Evolutionary conservation across 371 early-diverging fungal species (phyloP), one percentile per base, ranked within the genome.

Genomic region (Umbelopsis sp.): DNA sequence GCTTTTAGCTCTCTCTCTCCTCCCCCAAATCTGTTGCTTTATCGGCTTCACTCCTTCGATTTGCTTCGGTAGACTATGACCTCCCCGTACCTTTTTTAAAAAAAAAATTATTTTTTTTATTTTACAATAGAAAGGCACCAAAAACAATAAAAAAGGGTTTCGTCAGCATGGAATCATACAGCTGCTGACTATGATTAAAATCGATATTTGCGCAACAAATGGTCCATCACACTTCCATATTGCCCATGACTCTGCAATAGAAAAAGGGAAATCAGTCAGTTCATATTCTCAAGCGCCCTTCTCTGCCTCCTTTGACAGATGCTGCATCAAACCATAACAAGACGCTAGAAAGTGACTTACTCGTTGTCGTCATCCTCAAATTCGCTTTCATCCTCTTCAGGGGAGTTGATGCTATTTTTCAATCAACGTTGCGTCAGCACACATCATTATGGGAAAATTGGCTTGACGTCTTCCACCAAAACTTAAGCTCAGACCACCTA

Each of bases 321-420:
- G 1, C 57, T 57, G 57, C 57, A 57, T n/a, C 16, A 29, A 12
- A 22, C 57, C 35, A 35, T 18, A 35, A 18, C 22, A 37, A 57
- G 29, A 4, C 37, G 14, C 12, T 29, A 41, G 22, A 64, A 44
- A 63, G 45, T 48, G n/a, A 63, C 50, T 20, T 66, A 63, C 63
- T 72, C 70, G 22, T 69, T 71, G 38, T 73, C 69, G 35, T 70
- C 69, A 66, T 71, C 75, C 25, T 72, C 69, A 52, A 69, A 71
- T 46, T 69, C 63, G 5, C 68, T 71, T 48, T 76, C 82, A 45
- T 80, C 76, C 20, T 72, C 74, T 16, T 50, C 66, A 29, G 79
- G 73, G 51, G 79, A 74, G 73, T 77, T 78, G 74, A 80, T 69
- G 63, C 80, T 82, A 66, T 51, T 24, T 41, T 18, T 20, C 50